These are phyloP conservation scores for Rosa chinensis DNA, from an alignment of 306 rosid species.

Conservation along the genomic window DNA sequence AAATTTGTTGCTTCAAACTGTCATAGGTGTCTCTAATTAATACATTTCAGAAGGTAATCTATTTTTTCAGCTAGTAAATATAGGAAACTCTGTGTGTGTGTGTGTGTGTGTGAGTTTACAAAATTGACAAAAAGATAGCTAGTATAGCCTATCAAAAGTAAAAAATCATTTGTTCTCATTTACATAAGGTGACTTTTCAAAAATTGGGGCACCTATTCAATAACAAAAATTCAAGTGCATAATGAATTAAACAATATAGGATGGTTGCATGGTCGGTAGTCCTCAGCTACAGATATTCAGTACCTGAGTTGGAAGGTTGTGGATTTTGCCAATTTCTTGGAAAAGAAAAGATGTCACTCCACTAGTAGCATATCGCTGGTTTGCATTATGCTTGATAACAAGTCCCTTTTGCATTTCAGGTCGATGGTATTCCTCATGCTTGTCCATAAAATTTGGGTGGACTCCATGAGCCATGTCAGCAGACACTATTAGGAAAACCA, in stretches of 20 bases:
- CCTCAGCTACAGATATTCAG: background rate
- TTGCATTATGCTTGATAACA: slow-evolving; percentile 91
- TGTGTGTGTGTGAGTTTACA: no score
- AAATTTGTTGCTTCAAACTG: background rate
- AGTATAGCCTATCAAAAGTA: background rate
- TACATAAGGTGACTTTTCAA: background rate
- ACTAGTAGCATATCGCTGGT: slow-evolving; percentile 95
- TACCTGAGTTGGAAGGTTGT: slow-evolving; percentile 93
- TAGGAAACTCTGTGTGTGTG: background rate
- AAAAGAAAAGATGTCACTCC: slow-evolving; percentile 90
- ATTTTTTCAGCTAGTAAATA: background rate
- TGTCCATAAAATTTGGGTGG: slow-evolving; percentile 89
- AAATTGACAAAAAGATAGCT: no score
- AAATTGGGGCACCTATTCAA: background rate
- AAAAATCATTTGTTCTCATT: background rate
- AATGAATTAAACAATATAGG: background rate
- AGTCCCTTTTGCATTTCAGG: slow-evolving; percentile 92
- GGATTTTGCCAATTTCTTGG: slow-evolving; percentile 73
- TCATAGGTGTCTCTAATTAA: background rate
- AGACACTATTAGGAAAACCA: slow-evolving; percentile 57
- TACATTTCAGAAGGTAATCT: background rate
- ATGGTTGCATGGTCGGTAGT: background rate
- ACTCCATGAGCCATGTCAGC: slow-evolving; percentile 99
- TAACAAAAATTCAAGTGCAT: background rate
- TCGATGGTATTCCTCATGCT: slow-evolving; percentile 91